Percentiles rank a stretch among this genome's conserved stretches.
These are phyloP conservation scores for Phytophthora citricola DNA, from an alignment of 352 stramenopile genomes.

Conservation along the genomic window DNA sequence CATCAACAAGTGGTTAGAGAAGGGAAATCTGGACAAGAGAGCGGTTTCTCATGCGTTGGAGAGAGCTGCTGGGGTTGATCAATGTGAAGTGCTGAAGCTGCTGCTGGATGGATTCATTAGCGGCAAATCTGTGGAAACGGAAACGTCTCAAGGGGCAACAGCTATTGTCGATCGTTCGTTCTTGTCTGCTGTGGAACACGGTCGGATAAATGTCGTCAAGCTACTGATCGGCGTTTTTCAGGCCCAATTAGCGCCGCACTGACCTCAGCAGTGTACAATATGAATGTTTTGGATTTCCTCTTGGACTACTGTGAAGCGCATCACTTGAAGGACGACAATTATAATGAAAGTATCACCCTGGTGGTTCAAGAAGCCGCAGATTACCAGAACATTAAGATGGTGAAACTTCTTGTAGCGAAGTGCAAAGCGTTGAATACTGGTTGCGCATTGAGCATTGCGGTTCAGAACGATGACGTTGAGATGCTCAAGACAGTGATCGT, in stretches of 20 bases:
- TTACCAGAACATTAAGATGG: neutral
- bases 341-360: slow-evolving; percentile 1
- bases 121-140: neutral
- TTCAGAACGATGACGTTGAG: slow-evolving; percentile 7
- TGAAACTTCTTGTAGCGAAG: slow-evolving; percentile 10
- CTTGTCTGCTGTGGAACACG: slow-evolving; percentile 2
- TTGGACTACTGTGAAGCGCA: slow-evolving; percentile 6
- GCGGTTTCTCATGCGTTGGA: slow-evolving; percentile 6
- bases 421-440: slow-evolving; percentile 13
- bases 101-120: slow-evolving; percentile 1
- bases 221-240: neutral
- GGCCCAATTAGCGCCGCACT: slow-evolving; percentile 8
- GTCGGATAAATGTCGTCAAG: slow-evolving; percentile 3
- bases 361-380: slow-evolving; percentile 6
- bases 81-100: slow-evolving; percentile 2
- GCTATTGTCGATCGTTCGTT: slow-evolving; percentile 3
- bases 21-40: neutral
- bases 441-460: neutral
- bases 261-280: neutral
- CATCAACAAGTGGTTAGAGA: neutral
- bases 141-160: too few relatives aligned
- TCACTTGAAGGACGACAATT: neutral
- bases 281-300: slow-evolving; percentile 19
- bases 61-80: slow-evolving; percentile 7
- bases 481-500: slow-evolving; percentile 13